phyloP scores from a whole-genome alignment of 192 early-diverging fungal species.

The Borealophlyctis nickersoniae region DNA sequence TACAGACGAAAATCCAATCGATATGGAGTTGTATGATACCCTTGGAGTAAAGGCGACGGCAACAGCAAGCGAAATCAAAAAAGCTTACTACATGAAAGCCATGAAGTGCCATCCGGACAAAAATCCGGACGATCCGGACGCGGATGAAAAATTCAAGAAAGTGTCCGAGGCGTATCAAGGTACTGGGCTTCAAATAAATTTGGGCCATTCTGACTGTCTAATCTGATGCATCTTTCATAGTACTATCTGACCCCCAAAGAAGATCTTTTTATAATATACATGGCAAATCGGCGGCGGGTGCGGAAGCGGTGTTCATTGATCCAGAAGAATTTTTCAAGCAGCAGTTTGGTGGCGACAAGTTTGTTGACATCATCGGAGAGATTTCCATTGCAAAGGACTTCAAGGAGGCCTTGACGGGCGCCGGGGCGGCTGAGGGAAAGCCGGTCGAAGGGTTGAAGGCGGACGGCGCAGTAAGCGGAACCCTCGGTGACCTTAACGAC shows the following conservation, averaged over 20 bases:
- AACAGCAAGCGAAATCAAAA: slow-evolving; percentile 83
- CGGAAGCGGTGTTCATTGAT: slow-evolving; percentile 64
- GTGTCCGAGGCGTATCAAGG: slow-evolving; percentile 95
- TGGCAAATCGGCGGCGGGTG: slow-evolving; percentile 70
- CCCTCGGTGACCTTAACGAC: slow-evolving; percentile 58
- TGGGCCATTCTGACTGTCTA: no score
- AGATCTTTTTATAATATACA: slow-evolving; percentile 86
- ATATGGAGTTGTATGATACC: slow-evolving; percentile 75
- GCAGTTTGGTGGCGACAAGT: slow-evolving; percentile 96
- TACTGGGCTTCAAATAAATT: no score
- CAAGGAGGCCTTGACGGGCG: slow-evolving; percentile 68
- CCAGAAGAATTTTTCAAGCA: slow-evolving; percentile 93
- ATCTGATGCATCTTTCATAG: slow-evolving; percentile 21
- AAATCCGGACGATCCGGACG: slow-evolving; percentile 62
- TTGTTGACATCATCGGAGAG: slow-evolving; percentile 97
- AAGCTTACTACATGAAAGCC: slow-evolving; percentile 82
- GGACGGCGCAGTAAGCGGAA: slow-evolving; percentile 35
- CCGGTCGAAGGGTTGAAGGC: slow-evolving; percentile 48
- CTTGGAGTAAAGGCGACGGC: slow-evolving; percentile 74
- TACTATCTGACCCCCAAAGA: slow-evolving; percentile 86
- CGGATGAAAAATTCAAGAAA: slow-evolving; percentile 87
- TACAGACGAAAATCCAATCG: slow-evolving; percentile 48
- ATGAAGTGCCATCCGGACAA: slow-evolving; percentile 92
- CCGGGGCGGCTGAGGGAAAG: slow-evolving; percentile 46
- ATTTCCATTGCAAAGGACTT: slow-evolving; percentile 94